Base-by-base conservation (phyloP, 768 basidiomycete genomes). In the Phanerodontia chrysosporium region DNA sequence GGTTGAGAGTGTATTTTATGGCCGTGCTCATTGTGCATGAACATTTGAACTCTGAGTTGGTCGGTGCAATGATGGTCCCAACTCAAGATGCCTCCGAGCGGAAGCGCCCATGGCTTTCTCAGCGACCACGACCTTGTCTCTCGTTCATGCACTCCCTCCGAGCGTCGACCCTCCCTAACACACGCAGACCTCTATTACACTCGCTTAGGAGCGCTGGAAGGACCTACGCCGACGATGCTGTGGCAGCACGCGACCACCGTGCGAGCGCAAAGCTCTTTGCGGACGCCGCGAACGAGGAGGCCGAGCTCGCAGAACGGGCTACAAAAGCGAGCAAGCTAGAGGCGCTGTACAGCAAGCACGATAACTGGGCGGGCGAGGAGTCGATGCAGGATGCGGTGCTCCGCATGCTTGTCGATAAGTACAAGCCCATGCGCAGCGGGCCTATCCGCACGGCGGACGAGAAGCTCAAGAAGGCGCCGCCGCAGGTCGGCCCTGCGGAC, bases 381-480 rank as follows among this genome's bases (percentile, higher is more conserved):
- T 76, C 79, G 7, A 76, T 83, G 1, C 75, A 83, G 55, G 85
- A 90, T 72, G 80, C 85, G 0, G 85, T 94, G 0, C 75, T 92
- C 18, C 81, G 91, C 22, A 94, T 95, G 90, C 79, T 94, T 5
- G 79, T 92, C 32, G 92, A 94, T 75, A 89, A 90, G 68, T 86
- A 93, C 75, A 92, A 89, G 71, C 90, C 92, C 1, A 72, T 92
- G 32, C 79, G 89, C n/a, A 80, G 76, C 9, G 85, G 83, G 9
- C 69, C 73, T 12, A 79, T 89, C 45, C 71, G 76, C 60, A 77
- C 80, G 1, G 87, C 88, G 6, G 88, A 91, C 52, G 76, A 89
- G 67, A 89, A 85, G 69, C 64, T 90, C 53, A 85, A 79, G 69
- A 72, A 76, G 45, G 69, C 74, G 0, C 79, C 78, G 0, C 81